Percentiles rank a stretch among this genome's conserved stretches.
Conservation (phyloP, 768 basidiomycete species). For the Lentinula lateritia region DNA sequence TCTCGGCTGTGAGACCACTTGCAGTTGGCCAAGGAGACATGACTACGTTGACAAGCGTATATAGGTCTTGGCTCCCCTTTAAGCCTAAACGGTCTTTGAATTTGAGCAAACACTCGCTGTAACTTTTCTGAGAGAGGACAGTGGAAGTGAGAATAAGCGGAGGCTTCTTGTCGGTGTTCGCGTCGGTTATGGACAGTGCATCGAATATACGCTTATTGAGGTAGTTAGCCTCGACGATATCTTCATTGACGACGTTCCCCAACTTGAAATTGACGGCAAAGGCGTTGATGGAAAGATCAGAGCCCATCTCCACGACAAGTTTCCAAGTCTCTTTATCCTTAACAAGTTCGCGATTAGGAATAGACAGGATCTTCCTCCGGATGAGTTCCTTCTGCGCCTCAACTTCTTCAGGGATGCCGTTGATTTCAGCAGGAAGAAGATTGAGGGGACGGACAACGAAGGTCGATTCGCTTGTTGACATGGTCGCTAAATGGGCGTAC, state of each 20-base stretch:
- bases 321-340: slow-evolving; percentile 20
- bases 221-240: slow-evolving; percentile 28
- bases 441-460: slow-evolving; percentile 38
- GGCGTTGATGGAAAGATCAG: slow-evolving; percentile 39
- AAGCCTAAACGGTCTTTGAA: slow-evolving; percentile 27
- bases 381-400: slow-evolving; percentile 27
- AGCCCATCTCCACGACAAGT: slow-evolving; percentile 24
- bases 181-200: slow-evolving; percentile 18
- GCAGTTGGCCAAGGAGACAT: slow-evolving; percentile 36
- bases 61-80: slow-evolving; percentile 24
- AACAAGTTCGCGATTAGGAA: slow-evolving; percentile 23
- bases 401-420: slow-evolving; percentile 20
- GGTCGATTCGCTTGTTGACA: slow-evolving; percentile 23
- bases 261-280: slow-evolving; percentile 33
- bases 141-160: slow-evolving; percentile 14
- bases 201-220: slow-evolving; percentile 25
- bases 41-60: slow-evolving; percentile 28
- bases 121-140: slow-evolving; percentile 16
- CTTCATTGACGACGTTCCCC: slow-evolving; percentile 20
- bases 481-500: slow-evolving; percentile 34
- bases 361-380: slow-evolving; percentile 21
- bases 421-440: slow-evolving; percentile 19
- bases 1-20: slow-evolving; percentile 19
- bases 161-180: background rate
- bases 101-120: slow-evolving; percentile 17